A percentile compares a stretch with the other conserved stretches of the same genome.
phyloP scores from a whole-genome alignment of 129 eudicot genomes.

The Solidago caesia region DNA sequence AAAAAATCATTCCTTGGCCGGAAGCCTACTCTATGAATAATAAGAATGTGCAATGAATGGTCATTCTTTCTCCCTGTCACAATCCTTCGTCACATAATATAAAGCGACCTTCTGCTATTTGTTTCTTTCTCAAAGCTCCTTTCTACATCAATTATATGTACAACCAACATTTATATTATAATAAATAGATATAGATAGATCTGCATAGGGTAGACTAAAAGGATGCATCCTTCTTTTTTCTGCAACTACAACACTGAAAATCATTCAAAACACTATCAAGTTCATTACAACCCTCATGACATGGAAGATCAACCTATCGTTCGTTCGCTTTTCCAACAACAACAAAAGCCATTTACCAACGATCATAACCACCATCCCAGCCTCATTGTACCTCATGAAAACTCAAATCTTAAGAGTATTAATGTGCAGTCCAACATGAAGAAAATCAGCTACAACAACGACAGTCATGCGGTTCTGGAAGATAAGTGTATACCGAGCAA shows the following conservation, averaged over 20 bases:
- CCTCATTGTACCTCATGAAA: conserved; percentile 14
- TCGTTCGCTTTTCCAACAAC: neutral
- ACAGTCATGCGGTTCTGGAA: neutral
- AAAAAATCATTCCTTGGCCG: conserved; percentile 22
- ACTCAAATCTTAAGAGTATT: neutral
- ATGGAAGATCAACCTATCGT: conserved; percentile 1
- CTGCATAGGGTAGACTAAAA: neutral
- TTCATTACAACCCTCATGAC: conserved; percentile 24
- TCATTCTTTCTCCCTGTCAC: neutral
- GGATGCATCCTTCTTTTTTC: conserved; percentile 29
- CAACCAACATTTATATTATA: neutral
- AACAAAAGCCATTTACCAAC: conserved; percentile 10
- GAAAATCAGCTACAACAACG: neutral
- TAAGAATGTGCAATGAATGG: conserved; percentile 17
- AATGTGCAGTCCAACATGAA: conserved; percentile 22
- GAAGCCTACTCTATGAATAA: conserved; percentile 19
- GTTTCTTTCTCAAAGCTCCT: conserved; percentile 1
- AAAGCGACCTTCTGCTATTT: neutral
- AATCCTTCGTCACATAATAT: neutral
- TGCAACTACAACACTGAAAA: conserved; percentile 14
- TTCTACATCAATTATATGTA: conserved; percentile 17
- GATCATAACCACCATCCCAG: conserved; percentile 6
- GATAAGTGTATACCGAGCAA: conserved; percentile 1
- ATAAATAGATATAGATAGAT: neutral
- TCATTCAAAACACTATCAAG: conserved; percentile 21